A percentile compares a stretch with the other conserved stretches of the same genome.
These are phyloP conservation scores for Zizania palustris DNA, from an alignment of 202 grass and related monocot genomes.

Conservation along the genomic window DNA sequence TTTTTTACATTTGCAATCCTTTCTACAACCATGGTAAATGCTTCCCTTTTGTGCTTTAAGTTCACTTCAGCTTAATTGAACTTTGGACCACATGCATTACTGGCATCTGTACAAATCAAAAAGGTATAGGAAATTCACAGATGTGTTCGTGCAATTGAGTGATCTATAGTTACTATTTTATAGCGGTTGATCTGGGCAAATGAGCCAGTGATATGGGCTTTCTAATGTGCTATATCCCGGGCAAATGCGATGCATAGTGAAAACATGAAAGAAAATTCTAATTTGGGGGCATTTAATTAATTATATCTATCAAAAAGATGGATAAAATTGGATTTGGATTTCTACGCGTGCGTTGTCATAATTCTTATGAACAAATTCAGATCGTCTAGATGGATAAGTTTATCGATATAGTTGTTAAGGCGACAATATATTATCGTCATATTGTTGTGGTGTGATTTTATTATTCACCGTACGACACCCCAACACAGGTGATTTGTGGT, in stretches of 20 bases:
- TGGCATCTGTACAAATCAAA: background rate
- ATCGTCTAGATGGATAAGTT: no score
- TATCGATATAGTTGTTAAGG: no score
- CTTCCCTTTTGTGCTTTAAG: background rate
- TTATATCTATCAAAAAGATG: no score
- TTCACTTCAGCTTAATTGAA: background rate
- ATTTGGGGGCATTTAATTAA: no score
- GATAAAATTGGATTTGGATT: no score
- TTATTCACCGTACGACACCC: no score
- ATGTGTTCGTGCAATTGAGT: background rate
- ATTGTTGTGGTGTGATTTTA: no score
- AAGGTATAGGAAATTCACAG: background rate
- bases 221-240: background rate
- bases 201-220: background rate
- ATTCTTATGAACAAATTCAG: no score
- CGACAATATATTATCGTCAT: no score
- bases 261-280: no score
- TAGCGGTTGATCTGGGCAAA: background rate
- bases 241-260: background rate
- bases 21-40: background rate
- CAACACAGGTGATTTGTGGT: no score
- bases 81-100: background rate
- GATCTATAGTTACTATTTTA: conserved; percentile 4
- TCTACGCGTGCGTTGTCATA: no score
- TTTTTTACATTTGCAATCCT: background rate